Conservation (phyloP, 768 basidiomycete species). For the Phallus indusiatus region DNA sequence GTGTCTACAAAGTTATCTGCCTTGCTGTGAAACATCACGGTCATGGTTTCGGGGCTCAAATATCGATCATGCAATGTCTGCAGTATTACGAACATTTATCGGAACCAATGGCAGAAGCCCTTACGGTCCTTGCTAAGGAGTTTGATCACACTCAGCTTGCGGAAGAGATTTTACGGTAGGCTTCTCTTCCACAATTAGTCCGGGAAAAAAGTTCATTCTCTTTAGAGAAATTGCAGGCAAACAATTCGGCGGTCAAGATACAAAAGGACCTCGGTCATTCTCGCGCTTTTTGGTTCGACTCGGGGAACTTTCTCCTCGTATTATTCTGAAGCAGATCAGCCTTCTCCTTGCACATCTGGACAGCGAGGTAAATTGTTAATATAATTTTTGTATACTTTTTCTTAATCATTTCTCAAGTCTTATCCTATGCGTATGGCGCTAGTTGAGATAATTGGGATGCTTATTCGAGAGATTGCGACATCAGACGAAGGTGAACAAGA, state of each 20-base stretch:
- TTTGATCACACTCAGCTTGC: constrained; percentile 85
- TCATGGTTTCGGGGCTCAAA: constrained; percentile 78
- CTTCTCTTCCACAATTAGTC: neutral
- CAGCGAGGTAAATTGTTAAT: constrained; percentile 56
- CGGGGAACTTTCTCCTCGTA: constrained; percentile 68
- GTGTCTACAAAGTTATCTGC: constrained; percentile 85
- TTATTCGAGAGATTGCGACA: constrained; percentile 72
- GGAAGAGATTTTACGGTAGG: constrained; percentile 70
- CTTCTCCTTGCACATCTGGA: constrained; percentile 80
- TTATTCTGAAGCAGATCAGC: constrained; percentile 84
- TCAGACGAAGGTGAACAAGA: constrained; percentile 33
- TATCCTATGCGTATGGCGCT: constrained; percentile 96
- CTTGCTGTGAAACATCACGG: constrained; percentile 85
- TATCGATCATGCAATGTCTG: constrained; percentile 80
- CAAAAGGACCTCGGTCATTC: constrained; percentile 79
- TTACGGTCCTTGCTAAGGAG: constrained; percentile 69
- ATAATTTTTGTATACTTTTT: neutral
- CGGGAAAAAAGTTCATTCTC: neutral
- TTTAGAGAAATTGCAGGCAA: constrained; percentile 72
- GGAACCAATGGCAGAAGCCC: constrained; percentile 88
- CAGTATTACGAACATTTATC: constrained; percentile 93
- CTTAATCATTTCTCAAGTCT: constrained; percentile 38
- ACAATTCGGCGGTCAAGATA: constrained; percentile 71
- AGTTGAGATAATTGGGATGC: constrained; percentile 78
- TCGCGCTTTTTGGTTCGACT: constrained; percentile 75